Evolutionary conservation across 2,329 filamentous ascomycete species (phyloP).

Genomic region (Meredithiella fracta): DNA sequence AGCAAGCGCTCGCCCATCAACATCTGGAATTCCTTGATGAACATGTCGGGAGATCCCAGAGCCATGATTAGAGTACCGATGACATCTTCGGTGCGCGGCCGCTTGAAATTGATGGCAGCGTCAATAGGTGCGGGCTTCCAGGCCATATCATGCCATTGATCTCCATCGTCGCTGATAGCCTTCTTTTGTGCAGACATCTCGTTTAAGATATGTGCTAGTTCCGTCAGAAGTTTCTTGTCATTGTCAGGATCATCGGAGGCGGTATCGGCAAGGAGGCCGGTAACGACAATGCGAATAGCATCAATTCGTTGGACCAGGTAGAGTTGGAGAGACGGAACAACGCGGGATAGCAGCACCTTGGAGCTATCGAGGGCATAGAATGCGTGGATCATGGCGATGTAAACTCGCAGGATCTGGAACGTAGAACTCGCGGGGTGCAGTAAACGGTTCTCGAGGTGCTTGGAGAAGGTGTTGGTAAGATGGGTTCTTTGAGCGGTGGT

Average conservation of each 20-base stretch:
- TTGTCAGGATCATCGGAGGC: slow-evolving; percentile 26
- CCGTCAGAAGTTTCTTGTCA: slow-evolving; percentile 36
- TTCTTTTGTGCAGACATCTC: slow-evolving; percentile 40
- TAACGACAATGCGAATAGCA: slow-evolving; percentile 61
- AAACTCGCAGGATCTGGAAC: slow-evolving; percentile 57
- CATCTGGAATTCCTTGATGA: slow-evolving; percentile 84
- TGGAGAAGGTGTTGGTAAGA: slow-evolving; percentile 53
- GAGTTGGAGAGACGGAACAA: slow-evolving; percentile 55
- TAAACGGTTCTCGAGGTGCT: slow-evolving; percentile 46
- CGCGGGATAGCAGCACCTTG: slow-evolving; percentile 59
- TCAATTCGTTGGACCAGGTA: slow-evolving; percentile 65
- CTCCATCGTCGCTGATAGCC: slow-evolving; percentile 42
- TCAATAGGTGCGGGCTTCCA: slow-evolving; percentile 91
- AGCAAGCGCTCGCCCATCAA: slow-evolving; percentile 74
- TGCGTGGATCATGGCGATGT: slow-evolving; percentile 63
- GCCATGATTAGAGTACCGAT: slow-evolving; percentile 79
- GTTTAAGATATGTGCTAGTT: slow-evolving; percentile 50
- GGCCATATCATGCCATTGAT: slow-evolving; percentile 82
- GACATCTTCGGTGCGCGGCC: slow-evolving; percentile 76
- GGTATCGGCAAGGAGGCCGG: slow-evolving; percentile 48
- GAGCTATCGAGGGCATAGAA: slow-evolving; percentile 63
- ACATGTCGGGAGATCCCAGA: slow-evolving; percentile 76
- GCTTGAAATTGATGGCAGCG: slow-evolving; percentile 79
- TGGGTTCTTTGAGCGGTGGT: slow-evolving; percentile 51
- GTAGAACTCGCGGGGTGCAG: slow-evolving; percentile 64